A percentile compares a stretch with the other conserved stretches of the same genome.
Conservation (phyloP, 2,329 filamentous ascomycete species). For the Penicillium oxalicum region DNA sequence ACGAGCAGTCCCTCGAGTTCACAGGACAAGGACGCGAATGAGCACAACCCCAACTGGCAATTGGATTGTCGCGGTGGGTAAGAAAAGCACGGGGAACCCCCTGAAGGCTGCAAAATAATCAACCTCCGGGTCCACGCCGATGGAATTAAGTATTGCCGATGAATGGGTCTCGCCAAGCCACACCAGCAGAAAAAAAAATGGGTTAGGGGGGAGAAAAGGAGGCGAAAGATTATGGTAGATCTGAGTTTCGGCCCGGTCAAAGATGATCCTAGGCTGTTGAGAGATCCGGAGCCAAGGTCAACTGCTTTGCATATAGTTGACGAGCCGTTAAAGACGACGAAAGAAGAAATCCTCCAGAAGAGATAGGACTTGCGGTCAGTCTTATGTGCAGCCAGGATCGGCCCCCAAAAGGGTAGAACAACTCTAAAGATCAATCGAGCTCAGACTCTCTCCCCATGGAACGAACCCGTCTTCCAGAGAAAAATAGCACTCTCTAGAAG, state of each 20-base stretch:
- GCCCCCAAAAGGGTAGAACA: too few relatives aligned
- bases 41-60: conserved; percentile 5
- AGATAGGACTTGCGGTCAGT: too few relatives aligned
- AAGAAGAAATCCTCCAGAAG: too few relatives aligned
- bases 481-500: too few relatives aligned
- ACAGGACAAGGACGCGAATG: conserved; percentile 1
- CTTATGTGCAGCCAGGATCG: too few relatives aligned
- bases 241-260: too few relatives aligned
- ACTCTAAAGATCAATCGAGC: too few relatives aligned
- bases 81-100: conserved; percentile 17
- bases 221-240: too few relatives aligned
- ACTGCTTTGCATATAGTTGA: too few relatives aligned
- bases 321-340: too few relatives aligned
- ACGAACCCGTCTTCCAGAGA: too few relatives aligned
- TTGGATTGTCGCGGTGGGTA: conserved; percentile 13
- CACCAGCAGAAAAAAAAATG: neutral
- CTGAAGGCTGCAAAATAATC: conserved; percentile 24
- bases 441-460: too few relatives aligned
- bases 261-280: neutral
- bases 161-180: conserved; percentile 17
- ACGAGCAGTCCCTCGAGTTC: conserved; percentile 4
- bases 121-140: conserved; percentile 14
- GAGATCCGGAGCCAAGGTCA: neutral
- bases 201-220: conserved; percentile 6
- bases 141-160: conserved; percentile 26